Percentiles rank a stretch among this genome's conserved stretches.
Conservation (phyloP, 2,329 filamentous ascomycete species). For the Xylariaceae sp. region DNA sequence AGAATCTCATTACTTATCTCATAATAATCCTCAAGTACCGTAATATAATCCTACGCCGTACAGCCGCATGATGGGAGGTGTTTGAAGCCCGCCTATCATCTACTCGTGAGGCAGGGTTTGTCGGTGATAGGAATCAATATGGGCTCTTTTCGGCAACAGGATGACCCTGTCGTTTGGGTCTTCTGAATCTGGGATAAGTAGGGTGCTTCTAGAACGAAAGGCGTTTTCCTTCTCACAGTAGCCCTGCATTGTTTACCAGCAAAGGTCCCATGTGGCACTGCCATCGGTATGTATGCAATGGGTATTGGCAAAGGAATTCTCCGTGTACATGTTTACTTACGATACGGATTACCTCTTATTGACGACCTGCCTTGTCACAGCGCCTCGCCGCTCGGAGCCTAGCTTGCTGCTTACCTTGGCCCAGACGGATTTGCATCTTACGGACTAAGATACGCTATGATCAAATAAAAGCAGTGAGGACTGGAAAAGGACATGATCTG, state of each 20-base stretch:
- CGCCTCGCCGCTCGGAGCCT: slow-evolving; percentile 1
- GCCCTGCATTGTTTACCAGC: slow-evolving; percentile 9
- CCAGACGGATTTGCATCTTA: slow-evolving; percentile 6
- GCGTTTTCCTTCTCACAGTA: slow-evolving; percentile 3
- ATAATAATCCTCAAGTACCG: background rate
- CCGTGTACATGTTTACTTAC: background rate
- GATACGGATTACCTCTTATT: background rate
- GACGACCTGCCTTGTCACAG: background rate
- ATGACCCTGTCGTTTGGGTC: background rate
- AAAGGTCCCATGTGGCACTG: slow-evolving; percentile 9
- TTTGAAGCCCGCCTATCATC: slow-evolving; percentile 4
- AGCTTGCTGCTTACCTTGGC: slow-evolving; percentile 11
- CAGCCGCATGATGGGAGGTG: background rate
- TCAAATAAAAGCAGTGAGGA: slow-evolving; percentile 7
- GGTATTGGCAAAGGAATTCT: background rate
- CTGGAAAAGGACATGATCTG: background rate
- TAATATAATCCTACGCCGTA: background rate
- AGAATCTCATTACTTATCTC: background rate
- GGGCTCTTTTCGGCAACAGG: slow-evolving; percentile 1
- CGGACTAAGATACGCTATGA: slow-evolving; percentile 6
- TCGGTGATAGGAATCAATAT: slow-evolving; percentile 5
- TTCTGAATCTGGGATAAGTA: slow-evolving; percentile 2
- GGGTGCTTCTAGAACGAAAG: slow-evolving; percentile 11
- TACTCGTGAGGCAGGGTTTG: slow-evolving; percentile 2
- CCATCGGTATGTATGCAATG: background rate